Conservation (phyloP, 371 early-diverging fungal species). For the Mortierella sp. region DNA sequence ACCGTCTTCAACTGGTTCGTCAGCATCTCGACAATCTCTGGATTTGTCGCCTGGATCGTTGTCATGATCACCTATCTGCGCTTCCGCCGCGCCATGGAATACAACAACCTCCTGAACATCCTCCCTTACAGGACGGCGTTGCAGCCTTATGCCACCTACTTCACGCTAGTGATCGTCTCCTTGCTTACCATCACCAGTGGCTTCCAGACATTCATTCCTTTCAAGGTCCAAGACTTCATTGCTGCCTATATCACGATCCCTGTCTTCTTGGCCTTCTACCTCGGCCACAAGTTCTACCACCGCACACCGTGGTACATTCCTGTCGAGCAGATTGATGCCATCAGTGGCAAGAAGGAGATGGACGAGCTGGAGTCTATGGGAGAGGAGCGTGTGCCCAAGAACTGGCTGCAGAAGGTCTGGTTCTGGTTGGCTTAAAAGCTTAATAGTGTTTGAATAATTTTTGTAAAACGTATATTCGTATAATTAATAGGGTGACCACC, state of each 20-base stretch:
- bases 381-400: conserved; percentile 38
- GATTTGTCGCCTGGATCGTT: conserved; percentile 84
- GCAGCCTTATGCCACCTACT: conserved; percentile 78
- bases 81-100: conserved; percentile 80
- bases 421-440: conserved; percentile 37
- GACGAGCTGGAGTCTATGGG: conserved; percentile 40
- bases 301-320: conserved; percentile 32
- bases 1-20: conserved; percentile 82
- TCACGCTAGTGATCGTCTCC: conserved; percentile 68
- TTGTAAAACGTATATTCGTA: too few relatives aligned
- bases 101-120: conserved; percentile 62
- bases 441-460: background rate
- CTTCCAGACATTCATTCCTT: conserved; percentile 65
- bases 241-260: conserved; percentile 67
- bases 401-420: conserved; percentile 26
- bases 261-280: conserved; percentile 66
- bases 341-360: conserved; percentile 41
- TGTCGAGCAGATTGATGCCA: conserved; percentile 26
- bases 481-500: too few relatives aligned
- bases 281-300: conserved; percentile 63
- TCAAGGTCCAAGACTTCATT: conserved; percentile 52
- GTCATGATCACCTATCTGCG: conserved; percentile 85
- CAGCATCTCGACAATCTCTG: conserved; percentile 78
- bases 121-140: conserved; percentile 83
- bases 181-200: conserved; percentile 69